Base-by-base conservation (phyloP, 2,329 filamentous ascomycete species). In the Sporothrix phasma region DNA sequence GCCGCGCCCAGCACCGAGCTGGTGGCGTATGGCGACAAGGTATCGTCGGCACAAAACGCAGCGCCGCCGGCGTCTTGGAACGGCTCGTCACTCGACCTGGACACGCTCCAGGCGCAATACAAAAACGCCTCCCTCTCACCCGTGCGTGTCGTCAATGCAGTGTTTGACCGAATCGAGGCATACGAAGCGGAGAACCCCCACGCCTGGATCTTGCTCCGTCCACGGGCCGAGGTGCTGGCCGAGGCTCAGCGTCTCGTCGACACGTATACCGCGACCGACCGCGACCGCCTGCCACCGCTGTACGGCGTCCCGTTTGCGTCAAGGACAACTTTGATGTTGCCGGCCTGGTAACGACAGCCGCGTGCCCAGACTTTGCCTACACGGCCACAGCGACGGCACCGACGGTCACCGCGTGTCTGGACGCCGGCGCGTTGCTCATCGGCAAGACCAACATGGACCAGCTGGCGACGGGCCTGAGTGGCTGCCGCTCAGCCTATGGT, bases 361-460 rank as follows among this genome's bases (percentile, higher is more conserved):
- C 77, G 1, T 83, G 81, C 64, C 77, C 78, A 3, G 39, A 73
- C n/a, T 78, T 80, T 41, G 72, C 79, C 2, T 81, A 81, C 68
- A 74, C 74, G 1, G 77, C 83, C 0, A 72, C 73, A n/a, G 70
- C 73, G 7, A 79, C 76, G 17, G 78, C 81, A 1, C 74, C 75
- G 4, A 78, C 80, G 1, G 78, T 82, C 24, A 73, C 79, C 26
- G 76, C 74, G 49, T 70, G 83, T 4, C 73, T 83, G 3, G 73
- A 76, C 5, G 78, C 79, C 15, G 83, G 83, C 6, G 84, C 77
- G 0, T 70, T 86, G 3, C 79, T 82, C 64, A 75, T 86, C 49
- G 84, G 84, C 34, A 86, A 86, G 69, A 77, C 77, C 13, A 82
- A 81, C 68, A 76, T 87, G 62, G 84, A 87, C 69, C 84, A 87